Evolutionary conservation across 768 basidiomycete species (phyloP).

Genomic region (Crassisporium funariophilum): DNA sequence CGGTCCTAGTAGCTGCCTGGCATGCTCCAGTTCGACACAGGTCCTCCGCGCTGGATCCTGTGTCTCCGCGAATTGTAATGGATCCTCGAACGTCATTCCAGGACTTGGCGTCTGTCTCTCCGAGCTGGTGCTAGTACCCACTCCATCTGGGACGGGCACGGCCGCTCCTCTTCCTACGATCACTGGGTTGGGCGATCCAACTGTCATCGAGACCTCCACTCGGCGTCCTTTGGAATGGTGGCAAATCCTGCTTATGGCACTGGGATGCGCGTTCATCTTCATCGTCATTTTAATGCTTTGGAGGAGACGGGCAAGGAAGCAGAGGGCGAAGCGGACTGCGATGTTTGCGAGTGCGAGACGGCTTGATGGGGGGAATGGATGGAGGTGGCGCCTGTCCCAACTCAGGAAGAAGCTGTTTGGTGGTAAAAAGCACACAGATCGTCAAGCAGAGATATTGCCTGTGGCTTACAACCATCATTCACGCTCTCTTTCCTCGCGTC

Average conservation of each 20-base stretch:
- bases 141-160: conserved; percentile 49
- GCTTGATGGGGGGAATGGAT: conserved; percentile 47
- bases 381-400: conserved; percentile 58
- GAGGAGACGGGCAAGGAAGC: conserved; percentile 69
- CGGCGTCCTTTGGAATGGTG: conserved; percentile 65
- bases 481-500: conserved; percentile 10
- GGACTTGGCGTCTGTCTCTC: conserved; percentile 80
- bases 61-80: conserved; percentile 59
- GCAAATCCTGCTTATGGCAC: conserved; percentile 82
- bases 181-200: conserved; percentile 61
- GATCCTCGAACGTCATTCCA: conserved; percentile 56
- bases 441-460: conserved; percentile 19
- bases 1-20: conserved; percentile 68
- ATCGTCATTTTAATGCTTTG: conserved; percentile 64
- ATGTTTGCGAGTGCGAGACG: conserved; percentile 63
- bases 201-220: conserved; percentile 24
- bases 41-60: conserved; percentile 71
- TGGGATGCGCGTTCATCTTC: conserved; percentile 81
- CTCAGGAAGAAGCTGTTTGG: conserved; percentile 65
- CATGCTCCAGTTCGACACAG: conserved; percentile 64
- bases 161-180: conserved; percentile 52
- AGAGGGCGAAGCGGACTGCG: conserved; percentile 66
- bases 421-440: conserved; percentile 26
- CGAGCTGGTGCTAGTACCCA: conserved; percentile 63
- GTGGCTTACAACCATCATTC: conserved; percentile 18